These are phyloP conservation scores for Lipomyces mesembrius DNA, from an alignment of 805 yeast genomes.

Conservation along the genomic window DNA sequence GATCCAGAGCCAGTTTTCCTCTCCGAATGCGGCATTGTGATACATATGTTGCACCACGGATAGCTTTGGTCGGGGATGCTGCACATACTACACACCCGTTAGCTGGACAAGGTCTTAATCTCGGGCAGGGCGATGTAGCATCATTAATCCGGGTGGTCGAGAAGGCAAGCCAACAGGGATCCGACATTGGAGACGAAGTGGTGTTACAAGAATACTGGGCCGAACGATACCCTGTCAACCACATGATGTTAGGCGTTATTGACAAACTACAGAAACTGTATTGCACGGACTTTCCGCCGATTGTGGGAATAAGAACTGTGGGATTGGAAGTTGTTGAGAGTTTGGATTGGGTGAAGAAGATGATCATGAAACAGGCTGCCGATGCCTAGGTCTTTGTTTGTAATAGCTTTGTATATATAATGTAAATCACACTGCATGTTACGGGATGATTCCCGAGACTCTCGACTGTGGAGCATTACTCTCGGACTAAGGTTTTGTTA, in stretches of 20 bases:
- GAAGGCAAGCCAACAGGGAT: slow-evolving; percentile 71
- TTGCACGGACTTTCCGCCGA: slow-evolving; percentile 69
- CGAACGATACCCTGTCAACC: slow-evolving; percentile 79
- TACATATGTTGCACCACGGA: slow-evolving; percentile 77
- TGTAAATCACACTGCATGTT: too few species aligned
- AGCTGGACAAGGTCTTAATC: slow-evolving; percentile 96
- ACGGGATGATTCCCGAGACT: too few species aligned
- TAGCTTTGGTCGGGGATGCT: slow-evolving; percentile 97
- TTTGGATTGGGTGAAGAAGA: slow-evolving; percentile 66
- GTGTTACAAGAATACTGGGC: slow-evolving; percentile 87
- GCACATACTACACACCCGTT: slow-evolving; percentile 97
- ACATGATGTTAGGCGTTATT: slow-evolving; percentile 79
- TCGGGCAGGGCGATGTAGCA: slow-evolving; percentile 94
- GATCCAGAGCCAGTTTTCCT: slow-evolving; percentile 86
- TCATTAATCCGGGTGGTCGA: slow-evolving; percentile 71
- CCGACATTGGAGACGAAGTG: slow-evolving; percentile 81
- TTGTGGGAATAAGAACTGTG: slow-evolving; percentile 72
- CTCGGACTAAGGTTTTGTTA: too few species aligned
- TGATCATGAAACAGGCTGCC: slow-evolving; percentile 64
- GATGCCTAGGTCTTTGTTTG: slow-evolving; percentile 38
- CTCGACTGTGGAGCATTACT: too few species aligned
- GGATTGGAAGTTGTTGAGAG: slow-evolving; percentile 76
- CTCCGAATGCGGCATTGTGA: slow-evolving; percentile 88
- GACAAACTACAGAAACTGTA: slow-evolving; percentile 91
- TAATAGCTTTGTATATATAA: too few species aligned